Base-by-base conservation (phyloP, 805 yeast genomes). In the Metschnikowia reukaufii region DNA sequence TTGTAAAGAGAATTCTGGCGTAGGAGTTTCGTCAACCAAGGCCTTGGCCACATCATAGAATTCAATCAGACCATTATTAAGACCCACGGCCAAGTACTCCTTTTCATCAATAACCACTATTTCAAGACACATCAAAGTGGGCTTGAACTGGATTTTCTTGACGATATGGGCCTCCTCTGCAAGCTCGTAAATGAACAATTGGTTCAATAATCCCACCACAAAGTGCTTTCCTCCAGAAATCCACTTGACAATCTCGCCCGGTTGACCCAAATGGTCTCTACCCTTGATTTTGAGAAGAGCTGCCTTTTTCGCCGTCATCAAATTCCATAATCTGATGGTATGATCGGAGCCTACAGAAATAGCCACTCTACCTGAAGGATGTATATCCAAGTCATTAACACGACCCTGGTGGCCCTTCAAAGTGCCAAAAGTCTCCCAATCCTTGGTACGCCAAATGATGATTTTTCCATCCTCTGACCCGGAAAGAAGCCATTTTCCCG, bases 241-340 rank as follows among this genome's bases (percentile, higher is more conserved):
- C 94, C 96, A 89, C 42, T 79, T 74, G 8, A 84, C 86, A 59
- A 70, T 72, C 50, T 82, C 83, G 37, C 84, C 86, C 47, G 74
- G 68, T 65, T 85, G 87, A 6, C 84, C 84, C 49, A 76, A 66
- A 54, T 84, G 82, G 60, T 84, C 87, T 50, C 75, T 80, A 33
- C 84, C 85, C 61, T 78, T 84, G 49, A 87, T 68, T 60, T 86
- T 90, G 66, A 91, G 70, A 9, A 79, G 74, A 1, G 96, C 91
- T 16, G 98, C 98, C 66, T 90, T 91, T 63, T 88, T 87, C 12
- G 89, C 94, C 1, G 97, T 92, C 98, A 94, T 92, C 55, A 94
- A 73, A 63, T 94, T 94, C 99, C 99, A 94, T 48, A 94, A 74
- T 60, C 92, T 76, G 31, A 94, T 76, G 6, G 96, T 86, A 51